phyloP scores from a whole-genome alignment of 495 filamentous ascomycete species.

The Hyaloscypha finlandica region DNA sequence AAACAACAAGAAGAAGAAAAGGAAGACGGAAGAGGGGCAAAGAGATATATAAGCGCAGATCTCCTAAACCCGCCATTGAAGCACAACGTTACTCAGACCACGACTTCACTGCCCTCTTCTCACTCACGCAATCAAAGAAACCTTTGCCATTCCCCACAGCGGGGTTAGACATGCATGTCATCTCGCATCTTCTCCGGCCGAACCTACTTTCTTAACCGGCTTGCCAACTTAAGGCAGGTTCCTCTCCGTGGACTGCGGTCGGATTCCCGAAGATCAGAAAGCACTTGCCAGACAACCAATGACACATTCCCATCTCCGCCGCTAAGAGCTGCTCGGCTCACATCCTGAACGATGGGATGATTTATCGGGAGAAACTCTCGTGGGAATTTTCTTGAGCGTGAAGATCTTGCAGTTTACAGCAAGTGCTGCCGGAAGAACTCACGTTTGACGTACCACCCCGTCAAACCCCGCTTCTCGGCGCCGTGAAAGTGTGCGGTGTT shows the following conservation, averaged over 20 bases:
- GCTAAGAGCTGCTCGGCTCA: too few species aligned
- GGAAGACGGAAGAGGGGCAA: not conserved
- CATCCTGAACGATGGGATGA: too few species aligned
- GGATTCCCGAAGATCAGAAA: too few species aligned
- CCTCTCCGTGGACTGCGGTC: too few species aligned
- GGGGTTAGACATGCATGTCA: not conserved
- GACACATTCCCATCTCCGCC: not conserved
- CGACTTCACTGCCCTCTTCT: not conserved
- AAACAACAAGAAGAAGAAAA: not conserved
- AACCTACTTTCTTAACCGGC: not conserved
- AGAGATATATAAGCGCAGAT: conserved; percentile 2
- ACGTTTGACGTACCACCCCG: not conserved
- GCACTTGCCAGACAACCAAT: not conserved
- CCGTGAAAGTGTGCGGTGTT: not conserved
- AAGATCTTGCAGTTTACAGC: too few species aligned
- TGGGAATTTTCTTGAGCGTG: too few species aligned
- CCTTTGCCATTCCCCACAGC: not conserved
- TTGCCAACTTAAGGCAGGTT: not conserved
- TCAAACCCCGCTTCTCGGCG: conserved; percentile 6
- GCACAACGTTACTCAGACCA: not conserved
- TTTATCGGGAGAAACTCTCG: too few species aligned
- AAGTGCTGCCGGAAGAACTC: not conserved
- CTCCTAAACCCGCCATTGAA: not conserved
- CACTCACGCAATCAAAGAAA: not conserved
- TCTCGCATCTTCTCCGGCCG: not conserved